Base-by-base conservation (phyloP, 495 filamentous ascomycete species). In the Aspergillus steynii region DNA sequence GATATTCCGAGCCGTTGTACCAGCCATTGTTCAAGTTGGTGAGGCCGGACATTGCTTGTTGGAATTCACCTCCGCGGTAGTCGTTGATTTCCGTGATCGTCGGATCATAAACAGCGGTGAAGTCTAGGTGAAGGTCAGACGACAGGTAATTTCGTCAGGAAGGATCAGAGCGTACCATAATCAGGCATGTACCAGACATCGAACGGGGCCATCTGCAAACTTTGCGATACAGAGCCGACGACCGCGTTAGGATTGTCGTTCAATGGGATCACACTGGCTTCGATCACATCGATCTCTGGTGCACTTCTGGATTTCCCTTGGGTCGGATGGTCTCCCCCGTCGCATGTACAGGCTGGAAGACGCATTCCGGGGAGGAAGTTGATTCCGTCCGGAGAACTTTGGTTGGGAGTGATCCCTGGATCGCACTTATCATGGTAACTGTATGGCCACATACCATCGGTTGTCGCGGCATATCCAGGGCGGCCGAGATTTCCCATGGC, bases 361-460 rank as follows among this genome's bases (percentile, higher is more conserved):
- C 85, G 79, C 88, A 92, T 92, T 28, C 90, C 90, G 1, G 89
- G 89, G 5, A 92, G 76, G 58, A 73, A 86, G 65, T 80, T 91
- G 51, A 90, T 68, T 12, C 90, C 90, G 70, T 91, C 88, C 0
- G 77, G 71, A 15, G 81, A 78, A 61, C 88, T 91, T 65, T 92
- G 90, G 64, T 92, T 92, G n/a, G 86, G 81, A 4, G 89, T 91
- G 65, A 92, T 91, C 31, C 90, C 90, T 5, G 81, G 82, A 70
- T 92, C 90, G 65, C 90, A 93, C 34, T 80, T 72, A 63, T 92
- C 82, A 52, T 85, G 74, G 68, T 93, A 92, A 65, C 87, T 90
- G 74, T 91, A 92, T 2, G 90, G 90, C 90, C 88, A 91, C 68
- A 89, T 75, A n/a, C 88, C 88, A 59, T 91, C 88, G 3, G 88